phyloP scores from a whole-genome alignment of 768 basidiomycete species.

The Lepiota venenata region DNA sequence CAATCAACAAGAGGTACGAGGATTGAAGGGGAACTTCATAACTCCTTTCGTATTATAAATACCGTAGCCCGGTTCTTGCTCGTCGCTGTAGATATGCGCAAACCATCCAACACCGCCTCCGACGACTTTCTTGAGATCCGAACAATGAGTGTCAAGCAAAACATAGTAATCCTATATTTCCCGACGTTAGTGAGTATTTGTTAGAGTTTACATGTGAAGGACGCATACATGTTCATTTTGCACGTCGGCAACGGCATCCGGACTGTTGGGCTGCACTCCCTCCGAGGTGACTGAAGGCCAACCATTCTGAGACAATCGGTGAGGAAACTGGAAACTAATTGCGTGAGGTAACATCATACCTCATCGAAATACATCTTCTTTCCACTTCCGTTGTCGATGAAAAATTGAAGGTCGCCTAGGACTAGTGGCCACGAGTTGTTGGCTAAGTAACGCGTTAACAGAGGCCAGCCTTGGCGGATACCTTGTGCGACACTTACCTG shows the following conservation, averaged over 20 bases:
- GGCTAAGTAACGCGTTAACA: slow-evolving; percentile 22
- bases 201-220: neutral
- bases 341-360: slow-evolving; percentile 25
- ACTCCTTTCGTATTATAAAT: slow-evolving; percentile 39
- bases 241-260: slow-evolving; percentile 43
- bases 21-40: slow-evolving; percentile 49
- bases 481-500: slow-evolving; percentile 23
- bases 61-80: slow-evolving; percentile 54
- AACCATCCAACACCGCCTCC: slow-evolving; percentile 65
- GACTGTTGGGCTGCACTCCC: slow-evolving; percentile 53
- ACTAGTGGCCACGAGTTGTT: slow-evolving; percentile 51
- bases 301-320: slow-evolving; percentile 42
- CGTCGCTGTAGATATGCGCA: slow-evolving; percentile 59
- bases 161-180: slow-evolving; percentile 44
- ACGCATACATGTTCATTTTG: slow-evolving; percentile 41
- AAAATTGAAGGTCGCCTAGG: slow-evolving; percentile 49
- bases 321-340: neutral
- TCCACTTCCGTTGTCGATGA: slow-evolving; percentile 47
- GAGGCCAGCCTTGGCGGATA: neutral
- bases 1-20: slow-evolving; percentile 44
- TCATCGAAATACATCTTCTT: slow-evolving; percentile 66
- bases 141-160: slow-evolving; percentile 51
- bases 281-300: slow-evolving; percentile 58
- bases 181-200: neutral
- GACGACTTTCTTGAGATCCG: slow-evolving; percentile 43